Conservation (phyloP, 2,329 filamentous ascomycete genomes). For the Verticillium nonalfalfae region DNA sequence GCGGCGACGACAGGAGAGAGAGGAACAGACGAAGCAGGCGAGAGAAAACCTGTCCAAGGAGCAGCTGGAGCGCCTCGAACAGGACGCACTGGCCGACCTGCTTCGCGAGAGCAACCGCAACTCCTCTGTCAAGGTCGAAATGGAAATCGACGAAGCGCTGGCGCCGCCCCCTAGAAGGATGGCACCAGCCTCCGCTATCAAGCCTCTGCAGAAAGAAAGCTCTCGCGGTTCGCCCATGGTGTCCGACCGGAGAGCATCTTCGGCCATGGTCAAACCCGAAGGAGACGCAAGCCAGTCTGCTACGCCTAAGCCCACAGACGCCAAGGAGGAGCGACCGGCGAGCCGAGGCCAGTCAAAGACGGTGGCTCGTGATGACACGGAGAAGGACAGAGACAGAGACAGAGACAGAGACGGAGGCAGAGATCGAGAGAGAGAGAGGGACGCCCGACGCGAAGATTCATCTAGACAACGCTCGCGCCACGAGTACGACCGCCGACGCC, state of each 20-base stretch:
- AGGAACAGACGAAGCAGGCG: conserved; percentile 34
- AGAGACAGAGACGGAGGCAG: conserved; percentile 19
- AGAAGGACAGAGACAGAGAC: conserved; percentile 12
- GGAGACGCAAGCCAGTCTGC: conserved; percentile 18
- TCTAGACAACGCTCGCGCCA: conserved; percentile 28
- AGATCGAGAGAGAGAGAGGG: conserved; percentile 13
- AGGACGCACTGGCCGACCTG: conserved; percentile 51
- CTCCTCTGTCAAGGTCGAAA: conserved; percentile 41
- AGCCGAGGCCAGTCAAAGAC: conserved; percentile 15
- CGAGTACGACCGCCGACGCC: conserved; percentile 22
- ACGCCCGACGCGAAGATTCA: conserved; percentile 20
- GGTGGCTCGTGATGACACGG: conserved; percentile 3
- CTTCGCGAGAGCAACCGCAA: conserved; percentile 51
- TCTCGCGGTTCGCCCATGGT: conserved; percentile 35
- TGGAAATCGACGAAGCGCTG: conserved; percentile 42
- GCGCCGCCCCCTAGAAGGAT: conserved; percentile 48
- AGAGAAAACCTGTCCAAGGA: conserved; percentile 52
- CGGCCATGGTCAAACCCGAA: conserved; percentile 23
- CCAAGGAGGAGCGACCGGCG: conserved; percentile 6
- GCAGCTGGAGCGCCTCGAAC: conserved; percentile 50
- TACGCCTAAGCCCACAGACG: conserved; percentile 4
- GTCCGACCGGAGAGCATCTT: conserved; percentile 31
- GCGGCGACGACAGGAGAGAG: conserved; percentile 28
- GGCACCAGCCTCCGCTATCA: conserved; percentile 50
- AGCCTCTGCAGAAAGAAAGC: conserved; percentile 39